These are phyloP conservation scores for Fusarium protoensiforme DNA, from an alignment of 2,329 filamentous ascomycete genomes.

Conservation along the genomic window DNA sequence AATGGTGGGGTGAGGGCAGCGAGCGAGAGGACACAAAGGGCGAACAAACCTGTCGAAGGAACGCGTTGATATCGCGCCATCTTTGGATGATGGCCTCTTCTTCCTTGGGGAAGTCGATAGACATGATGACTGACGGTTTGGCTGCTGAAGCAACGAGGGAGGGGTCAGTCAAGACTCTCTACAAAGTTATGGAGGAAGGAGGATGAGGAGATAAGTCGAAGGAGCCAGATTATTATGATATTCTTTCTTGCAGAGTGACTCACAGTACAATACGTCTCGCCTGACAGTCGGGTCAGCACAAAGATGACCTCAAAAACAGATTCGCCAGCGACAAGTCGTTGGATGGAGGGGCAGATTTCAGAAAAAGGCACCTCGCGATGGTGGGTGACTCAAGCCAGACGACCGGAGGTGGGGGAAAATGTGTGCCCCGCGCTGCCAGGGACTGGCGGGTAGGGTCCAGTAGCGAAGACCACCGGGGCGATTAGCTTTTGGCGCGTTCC, in stretches of 20 bases:
- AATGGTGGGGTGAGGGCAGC: not conserved
- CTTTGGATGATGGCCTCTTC: conserved; percentile 85
- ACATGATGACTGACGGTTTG: conserved; percentile 64
- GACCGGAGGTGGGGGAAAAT: conserved; percentile 35
- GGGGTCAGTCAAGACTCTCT: conserved; percentile 18
- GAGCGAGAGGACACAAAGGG: not conserved
- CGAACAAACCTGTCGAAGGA: conserved; percentile 77
- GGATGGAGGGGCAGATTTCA: conserved; percentile 43
- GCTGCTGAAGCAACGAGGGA: conserved; percentile 9
- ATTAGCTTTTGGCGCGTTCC: not conserved
- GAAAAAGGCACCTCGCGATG: conserved; percentile 39
- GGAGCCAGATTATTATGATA: not conserved
- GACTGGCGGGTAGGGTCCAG: not conserved
- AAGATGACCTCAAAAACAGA: conserved; percentile 16
- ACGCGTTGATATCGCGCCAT: conserved; percentile 94
- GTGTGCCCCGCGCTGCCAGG: conserved; percentile 38
- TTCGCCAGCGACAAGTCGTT: conserved; percentile 32
- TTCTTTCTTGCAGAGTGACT: conserved; percentile 8
- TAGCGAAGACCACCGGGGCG: not conserved
- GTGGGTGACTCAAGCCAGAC: conserved; percentile 43
- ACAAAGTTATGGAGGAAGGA: not conserved
- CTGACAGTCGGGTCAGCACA: conserved; percentile 25
- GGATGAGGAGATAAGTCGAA: not conserved
- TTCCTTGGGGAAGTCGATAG: conserved; percentile 92
- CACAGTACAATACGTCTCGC: conserved; percentile 25